A percentile compares a stretch with the other conserved stretches of the same genome.
Conservation (phyloP, 441 rosid genomes). For the Bocquillonia castaneifolia region DNA sequence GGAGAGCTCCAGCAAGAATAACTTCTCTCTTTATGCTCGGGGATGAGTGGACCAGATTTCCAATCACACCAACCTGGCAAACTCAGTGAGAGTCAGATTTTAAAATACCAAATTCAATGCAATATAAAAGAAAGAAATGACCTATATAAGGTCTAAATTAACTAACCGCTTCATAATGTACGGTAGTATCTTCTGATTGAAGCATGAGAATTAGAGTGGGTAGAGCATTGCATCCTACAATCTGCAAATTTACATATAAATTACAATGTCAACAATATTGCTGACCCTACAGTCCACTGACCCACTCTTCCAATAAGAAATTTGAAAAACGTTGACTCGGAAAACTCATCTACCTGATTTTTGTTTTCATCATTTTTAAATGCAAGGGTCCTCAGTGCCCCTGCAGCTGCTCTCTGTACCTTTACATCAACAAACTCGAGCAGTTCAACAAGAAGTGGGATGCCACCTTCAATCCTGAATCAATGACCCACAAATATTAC, state of each 20-base stretch:
- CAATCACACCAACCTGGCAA: constrained; percentile 86
- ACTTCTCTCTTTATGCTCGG: constrained; percentile 85
- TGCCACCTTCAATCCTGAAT: constrained; percentile 85
- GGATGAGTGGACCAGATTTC: constrained; percentile 95
- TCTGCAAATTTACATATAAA: constrained; percentile 50
- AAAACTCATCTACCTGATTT: constrained; percentile 41
- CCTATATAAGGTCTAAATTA: constrained; percentile 5
- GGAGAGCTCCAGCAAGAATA: constrained; percentile 79
- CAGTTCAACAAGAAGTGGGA: constrained; percentile 87
- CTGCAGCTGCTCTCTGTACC: constrained; percentile 97
- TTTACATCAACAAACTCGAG: constrained; percentile 67
- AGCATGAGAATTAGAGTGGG: constrained; percentile 89
- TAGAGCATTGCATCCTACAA: constrained; percentile 82
- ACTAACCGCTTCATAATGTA: constrained; percentile 94
- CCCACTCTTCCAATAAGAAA: background rate
- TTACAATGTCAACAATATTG: constrained; percentile 17
- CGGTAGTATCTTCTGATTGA: constrained; percentile 81
- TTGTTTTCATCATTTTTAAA: constrained; percentile 91
- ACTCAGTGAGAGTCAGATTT: constrained; percentile 20
- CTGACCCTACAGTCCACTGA: constrained; percentile 17
- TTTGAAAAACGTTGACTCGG: background rate
- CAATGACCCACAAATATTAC: background rate
- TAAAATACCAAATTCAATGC: background rate
- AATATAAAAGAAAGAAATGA: background rate
- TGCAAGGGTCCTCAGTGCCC: constrained; percentile 90